Base-by-base conservation (phyloP, 2,329 filamentous ascomycete genomes). In the Allantophomopsis cytisporea region DNA sequence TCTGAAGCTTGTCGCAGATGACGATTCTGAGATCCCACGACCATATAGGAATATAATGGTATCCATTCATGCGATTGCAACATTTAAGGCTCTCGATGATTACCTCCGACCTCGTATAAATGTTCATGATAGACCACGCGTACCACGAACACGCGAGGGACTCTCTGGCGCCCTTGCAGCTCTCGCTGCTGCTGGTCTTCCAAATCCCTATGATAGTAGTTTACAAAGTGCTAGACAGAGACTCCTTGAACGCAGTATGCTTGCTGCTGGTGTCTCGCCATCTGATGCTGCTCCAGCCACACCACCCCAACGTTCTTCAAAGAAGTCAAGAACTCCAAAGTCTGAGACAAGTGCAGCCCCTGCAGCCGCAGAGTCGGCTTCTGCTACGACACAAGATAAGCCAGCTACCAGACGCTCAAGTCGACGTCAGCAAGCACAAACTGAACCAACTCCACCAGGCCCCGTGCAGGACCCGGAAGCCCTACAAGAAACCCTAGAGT, bases 61-160 rank as follows among this genome's bases (percentile, higher is more conserved):
- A 1, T 94, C 87, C 0, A 98, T 98, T 41, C 91, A 98, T 57
- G 91, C 91, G 13, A 96, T 98, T 53, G 89, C 91, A 2, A 96
- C 88, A 0, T 96, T 98, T 66, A 96, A 95, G 58, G 84, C 89
- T 1, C 65, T 98, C 17, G 91, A 96, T 54, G 91, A 98, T 56
- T 98, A 96, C 57, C 69, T 98, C 34, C 80, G 91, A 31, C 91
- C 91, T 7, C 76, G 89, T 44, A 94, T 98, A 43, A 86, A 71
- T 51, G 58, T 91, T 12, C 77, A 83, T 3, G 87, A 94, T 46
- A 76, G 84, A 15, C 75, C 83, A 11, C 71, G 79, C 34, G 66
- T 65, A 8, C 67, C 71, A 21, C 71, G 80, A 45, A 63, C 61
- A 46, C 64, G 62, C 55, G 80, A 65, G 56, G 75, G 79, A 1